Base-by-base conservation (phyloP, 225 moss, liverwort and hornwort species). In the Straminergon stramineum region DNA sequence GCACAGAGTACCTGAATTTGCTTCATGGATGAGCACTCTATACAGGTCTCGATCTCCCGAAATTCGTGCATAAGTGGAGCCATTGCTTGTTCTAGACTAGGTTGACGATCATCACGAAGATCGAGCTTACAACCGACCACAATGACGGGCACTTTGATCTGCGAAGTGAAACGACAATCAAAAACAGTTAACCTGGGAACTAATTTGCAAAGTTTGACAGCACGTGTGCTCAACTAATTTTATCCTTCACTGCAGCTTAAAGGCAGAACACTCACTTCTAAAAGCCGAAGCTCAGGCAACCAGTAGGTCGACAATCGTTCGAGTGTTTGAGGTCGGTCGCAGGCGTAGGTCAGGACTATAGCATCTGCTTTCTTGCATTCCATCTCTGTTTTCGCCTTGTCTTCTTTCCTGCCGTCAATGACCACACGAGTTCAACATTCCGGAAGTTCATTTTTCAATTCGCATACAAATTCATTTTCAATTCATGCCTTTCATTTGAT, bases 311-410 rank as follows among this genome's bases (percentile, higher is more conserved):
- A 96, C 51, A 96, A 90, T 89, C 96, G 95, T 37, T 98, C 96
- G 30, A 98, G 90, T 57, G 98, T 96, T 85, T 95, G 93, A 39
- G 96, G 93, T 85, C 94, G 92, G 85, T 96, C 95, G 91, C 98
- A 98, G 61, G 96, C 92, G 88, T 96, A 98, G 35, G 96, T 96
- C 78, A 98, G 89, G 32, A 98, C 96, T 84, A 96, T 93, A 41
- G 96, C 97, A 89, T 98, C 96, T 86, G 96, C 97, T 90, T 95
- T 98, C 94, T 91, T 96, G 93, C 94, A 96, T 91, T 98, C 97
- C 86, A 91, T 91, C 86, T 92, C 95, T 91, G 89, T 91, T 90
- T 93, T 97, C 31, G 88, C 91, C 86, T 94, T 94, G 91, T 97
- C 98, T 91, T 98, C 97, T 87, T 95, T 95, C 92, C 98, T 98